These are phyloP conservation scores for Debaryomyces hansenii DNA, from an alignment of 805 yeast species.

Conservation along the genomic window DNA sequence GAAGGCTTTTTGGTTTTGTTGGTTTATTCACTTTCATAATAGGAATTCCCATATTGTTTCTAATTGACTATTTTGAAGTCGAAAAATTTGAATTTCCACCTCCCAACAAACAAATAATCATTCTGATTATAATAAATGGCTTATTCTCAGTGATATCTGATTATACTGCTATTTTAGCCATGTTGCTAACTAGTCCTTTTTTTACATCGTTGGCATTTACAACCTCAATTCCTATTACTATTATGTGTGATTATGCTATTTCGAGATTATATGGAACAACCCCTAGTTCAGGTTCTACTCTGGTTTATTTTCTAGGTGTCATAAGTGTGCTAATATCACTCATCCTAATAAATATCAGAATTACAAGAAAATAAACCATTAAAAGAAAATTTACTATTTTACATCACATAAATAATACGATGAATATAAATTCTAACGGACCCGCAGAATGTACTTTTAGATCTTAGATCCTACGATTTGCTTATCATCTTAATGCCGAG, in stretches of 20 bases:
- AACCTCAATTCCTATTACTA: conserved; percentile 52
- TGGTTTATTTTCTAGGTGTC: conserved; percentile 47
- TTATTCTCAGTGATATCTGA: conserved; percentile 50
- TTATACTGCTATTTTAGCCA: conserved; percentile 49
- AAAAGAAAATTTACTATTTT: too few species aligned
- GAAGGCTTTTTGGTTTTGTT: conserved; percentile 46
- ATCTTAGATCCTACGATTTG: too few species aligned
- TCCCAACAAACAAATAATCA: conserved; percentile 27
- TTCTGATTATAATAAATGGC: conserved; percentile 41
- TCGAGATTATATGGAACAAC: conserved; percentile 20
- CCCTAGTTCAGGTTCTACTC: conserved; percentile 17
- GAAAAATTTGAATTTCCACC: conserved; percentile 47
- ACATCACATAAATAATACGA: too few species aligned
- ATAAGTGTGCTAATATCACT: conserved; percentile 47
- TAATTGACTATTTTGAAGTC: conserved; percentile 36
- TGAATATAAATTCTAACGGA: too few species aligned
- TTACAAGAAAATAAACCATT: too few species aligned
- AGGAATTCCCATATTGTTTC: conserved; percentile 38
- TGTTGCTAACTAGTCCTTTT: conserved; percentile 54
- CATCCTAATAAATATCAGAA: conserved; percentile 41
- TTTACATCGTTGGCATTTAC: conserved; percentile 52
- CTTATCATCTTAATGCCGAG: too few species aligned
- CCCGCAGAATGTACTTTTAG: too few species aligned
- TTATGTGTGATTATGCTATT: conserved; percentile 47
- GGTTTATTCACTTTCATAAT: conserved; percentile 43